A percentile compares a stretch with the other conserved stretches of the same genome.
phyloP scores from a whole-genome alignment of 1,284 basidiomycete genomes.

The Cutaneotrichosporon sp. region DNA sequence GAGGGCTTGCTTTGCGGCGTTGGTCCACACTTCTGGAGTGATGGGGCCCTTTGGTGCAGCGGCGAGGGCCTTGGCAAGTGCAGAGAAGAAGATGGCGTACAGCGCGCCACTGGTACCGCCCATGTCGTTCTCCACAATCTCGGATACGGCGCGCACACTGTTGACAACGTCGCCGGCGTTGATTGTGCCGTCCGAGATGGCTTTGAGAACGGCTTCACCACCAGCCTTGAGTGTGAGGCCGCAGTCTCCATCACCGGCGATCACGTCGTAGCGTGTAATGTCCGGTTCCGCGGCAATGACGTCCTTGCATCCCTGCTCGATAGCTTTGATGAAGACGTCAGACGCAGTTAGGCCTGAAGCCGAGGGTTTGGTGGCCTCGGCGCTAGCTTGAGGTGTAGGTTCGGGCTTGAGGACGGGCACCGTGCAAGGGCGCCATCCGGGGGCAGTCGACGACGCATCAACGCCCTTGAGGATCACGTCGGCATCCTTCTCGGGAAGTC shows the following conservation, averaged over 20 bases:
- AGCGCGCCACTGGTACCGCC: slow-evolving; percentile 87
- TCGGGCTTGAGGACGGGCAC: slow-evolving; percentile 7
- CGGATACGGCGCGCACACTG: slow-evolving; percentile 63
- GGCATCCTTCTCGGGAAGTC: slow-evolving; percentile 58
- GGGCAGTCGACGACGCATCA: slow-evolving; percentile 66
- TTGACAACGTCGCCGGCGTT: slow-evolving; percentile 60
- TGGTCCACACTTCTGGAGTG: slow-evolving; percentile 60
- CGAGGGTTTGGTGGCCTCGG: background rate
- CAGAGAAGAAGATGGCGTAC: slow-evolving; percentile 87
- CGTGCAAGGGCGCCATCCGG: slow-evolving; percentile 60
- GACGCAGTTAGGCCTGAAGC: slow-evolving; percentile 10
- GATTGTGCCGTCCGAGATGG: slow-evolving; percentile 50
- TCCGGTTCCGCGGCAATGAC: slow-evolving; percentile 75
- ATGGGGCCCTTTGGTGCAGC: slow-evolving; percentile 29
- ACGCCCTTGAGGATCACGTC: slow-evolving; percentile 66
- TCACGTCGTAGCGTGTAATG: slow-evolving; percentile 81
- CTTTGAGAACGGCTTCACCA: slow-evolving; percentile 52
- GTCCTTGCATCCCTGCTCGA: slow-evolving; percentile 63
- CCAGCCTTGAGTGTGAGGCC: slow-evolving; percentile 77
- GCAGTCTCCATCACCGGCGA: slow-evolving; percentile 57
- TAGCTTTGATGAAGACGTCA: slow-evolving; percentile 37
- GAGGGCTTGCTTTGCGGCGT: slow-evolving; percentile 60
- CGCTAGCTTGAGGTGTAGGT: slow-evolving; percentile 7
- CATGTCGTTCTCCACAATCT: slow-evolving; percentile 69
- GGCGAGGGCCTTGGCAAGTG: slow-evolving; percentile 53